phyloP scores from a whole-genome alignment of 2,329 filamentous ascomycete genomes.

The Coniochaeta sp. region DNA sequence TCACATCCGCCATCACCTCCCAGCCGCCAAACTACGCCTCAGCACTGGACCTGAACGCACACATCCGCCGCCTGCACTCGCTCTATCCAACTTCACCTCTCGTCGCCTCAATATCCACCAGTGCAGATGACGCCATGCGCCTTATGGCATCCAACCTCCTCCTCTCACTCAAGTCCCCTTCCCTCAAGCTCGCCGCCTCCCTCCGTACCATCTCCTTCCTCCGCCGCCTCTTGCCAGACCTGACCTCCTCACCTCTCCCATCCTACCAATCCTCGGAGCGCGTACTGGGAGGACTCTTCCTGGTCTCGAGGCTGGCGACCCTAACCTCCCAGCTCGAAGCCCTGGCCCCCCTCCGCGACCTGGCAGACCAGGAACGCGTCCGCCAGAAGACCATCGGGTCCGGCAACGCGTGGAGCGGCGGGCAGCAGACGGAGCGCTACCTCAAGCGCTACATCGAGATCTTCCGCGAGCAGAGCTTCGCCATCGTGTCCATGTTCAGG shows the following conservation, averaged over 20 bases:
- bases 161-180: slow-evolving; percentile 63
- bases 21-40: slow-evolving; percentile 72
- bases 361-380: slow-evolving; percentile 76
- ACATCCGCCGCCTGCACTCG: slow-evolving; percentile 77
- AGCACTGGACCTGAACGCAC: slow-evolving; percentile 85
- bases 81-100: slow-evolving; percentile 76
- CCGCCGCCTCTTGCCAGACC: slow-evolving; percentile 74
- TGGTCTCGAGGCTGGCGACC: slow-evolving; percentile 77
- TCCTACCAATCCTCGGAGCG: slow-evolving; percentile 44
- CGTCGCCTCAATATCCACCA: slow-evolving; percentile 61
- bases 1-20: slow-evolving; percentile 68
- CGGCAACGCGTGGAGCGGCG: slow-evolving; percentile 51
- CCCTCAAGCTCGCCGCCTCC: slow-evolving; percentile 79
- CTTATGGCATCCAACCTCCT: slow-evolving; percentile 83
- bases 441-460: slow-evolving; percentile 95
- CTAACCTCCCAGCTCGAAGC: slow-evolving; percentile 74
- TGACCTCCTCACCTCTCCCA: slow-evolving; percentile 28
- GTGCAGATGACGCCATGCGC: slow-evolving; percentile 83
- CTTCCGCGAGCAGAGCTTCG: slow-evolving; percentile 95
- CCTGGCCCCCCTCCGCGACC: slow-evolving; percentile 73
- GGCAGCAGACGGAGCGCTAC: slow-evolving; percentile 90
- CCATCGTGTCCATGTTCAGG: slow-evolving; percentile 88
- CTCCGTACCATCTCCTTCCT: slow-evolving; percentile 91
- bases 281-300: slow-evolving; percentile 72
- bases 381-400: slow-evolving; percentile 34